Base-by-base conservation (phyloP, 371 early-diverging fungal species). In the Sporodiniella umbellata region DNA sequence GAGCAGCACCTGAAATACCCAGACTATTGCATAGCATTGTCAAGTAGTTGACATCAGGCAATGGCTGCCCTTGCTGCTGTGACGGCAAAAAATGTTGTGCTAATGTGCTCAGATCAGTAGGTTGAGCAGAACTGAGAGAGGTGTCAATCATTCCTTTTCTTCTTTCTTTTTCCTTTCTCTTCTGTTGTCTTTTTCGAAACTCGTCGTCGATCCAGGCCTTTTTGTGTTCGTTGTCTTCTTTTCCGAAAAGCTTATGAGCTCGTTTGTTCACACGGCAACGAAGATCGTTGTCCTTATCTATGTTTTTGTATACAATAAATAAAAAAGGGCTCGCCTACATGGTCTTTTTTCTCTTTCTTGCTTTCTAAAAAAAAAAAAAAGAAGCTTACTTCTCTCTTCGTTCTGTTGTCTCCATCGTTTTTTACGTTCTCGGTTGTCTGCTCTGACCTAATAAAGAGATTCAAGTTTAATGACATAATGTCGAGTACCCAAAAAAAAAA, bases 361-460 rank as follows among this genome's bases (percentile, higher is more conserved):
- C n/a, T n/a, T n/a, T n/a, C n/a, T n/a, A 28, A 28, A 28, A 28
- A 28, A 28, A 28, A 37, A 37, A 37, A 37, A 37, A 37, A 40
- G 19, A 14, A 12, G 18, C 80, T 74, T 79, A 83, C 80, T 87
- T 68, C 87, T 70, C 50, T 87, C 87, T 63, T 84, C 85, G 55
- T 87, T 87, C 39, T 78, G 72, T 50, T 80, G 81, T 56, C 88
- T 75, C 88, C 88, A 87, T 45, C 85, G 66, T 64, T 84, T 84
- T 62, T 87, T 87, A 43, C 88, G 80, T 58, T 84, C 84, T 17
- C 88, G 68, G 70, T 87, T 87, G 65, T 87, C 88, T 30, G 72
- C 79, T 33, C 87, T 78, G 59, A 86, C 80, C 68, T 81, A n/a
- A n/a, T n/a, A n/a, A n/a, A n/a, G n/a, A n/a, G n/a, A n/a, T n/a